phyloP scores from a whole-genome alignment of 306 rosid genomes.

The Quercus wislizeni region DNA sequence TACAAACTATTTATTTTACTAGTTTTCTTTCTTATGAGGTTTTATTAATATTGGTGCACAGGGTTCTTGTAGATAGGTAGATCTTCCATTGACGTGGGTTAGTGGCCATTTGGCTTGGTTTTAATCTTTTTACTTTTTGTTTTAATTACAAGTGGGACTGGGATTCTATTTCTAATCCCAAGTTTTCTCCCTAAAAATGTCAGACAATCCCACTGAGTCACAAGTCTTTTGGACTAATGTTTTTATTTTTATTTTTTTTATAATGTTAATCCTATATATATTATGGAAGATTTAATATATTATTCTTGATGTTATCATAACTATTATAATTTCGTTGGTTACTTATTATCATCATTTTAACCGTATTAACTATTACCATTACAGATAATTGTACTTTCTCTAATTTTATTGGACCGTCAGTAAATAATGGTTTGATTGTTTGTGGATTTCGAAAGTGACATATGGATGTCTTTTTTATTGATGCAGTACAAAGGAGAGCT shows the following conservation, averaged over 20 bases:
- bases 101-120: background rate
- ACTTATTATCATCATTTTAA: background rate
- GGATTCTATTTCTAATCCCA: too few relatives aligned
- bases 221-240: too few relatives aligned
- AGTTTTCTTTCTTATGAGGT: background rate
- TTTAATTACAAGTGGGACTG: background rate
- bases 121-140: background rate
- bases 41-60: background rate
- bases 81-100: background rate
- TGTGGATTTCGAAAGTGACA: slow-evolving; percentile 47
- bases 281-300: background rate
- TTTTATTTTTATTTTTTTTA: background rate
- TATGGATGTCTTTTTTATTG: slow-evolving; percentile 4
- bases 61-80: background rate
- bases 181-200: too few relatives aligned
- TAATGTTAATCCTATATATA: background rate
- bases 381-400: background rate
- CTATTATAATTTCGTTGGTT: background rate
- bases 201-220: too few relatives aligned
- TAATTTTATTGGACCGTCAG: slow-evolving; percentile 8
- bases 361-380: background rate
- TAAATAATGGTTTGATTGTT: background rate
- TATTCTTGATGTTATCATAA: background rate
- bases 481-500: slow-evolving; percentile 94
- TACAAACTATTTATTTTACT: background rate